Base-by-base conservation (phyloP, 257 asterid species). In the Petunia axillaris region DNA sequence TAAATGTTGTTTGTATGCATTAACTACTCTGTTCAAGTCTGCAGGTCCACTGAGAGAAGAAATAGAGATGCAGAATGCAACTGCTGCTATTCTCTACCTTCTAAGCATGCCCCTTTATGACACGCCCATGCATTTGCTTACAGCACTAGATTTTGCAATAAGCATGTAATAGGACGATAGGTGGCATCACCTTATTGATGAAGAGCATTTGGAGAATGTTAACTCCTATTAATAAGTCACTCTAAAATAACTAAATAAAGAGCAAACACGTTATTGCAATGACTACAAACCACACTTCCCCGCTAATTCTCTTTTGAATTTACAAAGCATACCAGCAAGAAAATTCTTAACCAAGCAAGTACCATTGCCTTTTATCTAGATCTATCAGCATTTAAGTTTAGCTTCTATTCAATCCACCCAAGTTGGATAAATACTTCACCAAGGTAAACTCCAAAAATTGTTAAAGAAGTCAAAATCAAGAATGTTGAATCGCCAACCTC, bases 301-400 rank as follows among this genome's bases (percentile, higher is more conserved):
- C 3, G 66, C 66, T 60, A 35, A 59, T 59, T 59, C 64, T n/a
- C 11, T 60, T 25, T 60, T 60, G 14, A 60, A 8, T 2, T 38
- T 60, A 35, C 39, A 60, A 59, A 25, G 65, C 37, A 60, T 25
- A 60, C 65, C 8, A 25, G 40, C 37, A 60, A 25, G 36, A 60
- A 25, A 60, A 35, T 60, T 16, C 65, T 35, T 54, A 11, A 60
- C 13, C 65, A 2, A 25, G 10, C 25, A 60, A 25, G 1, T 60
- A 35, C 36, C 9, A 13, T 16, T 60, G 66, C 14, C 25, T 25
- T 25, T 25, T 25, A 25, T 25, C 25, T 25, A 60, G 65, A 36
- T 60, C 66, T 60, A 60, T 60, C 66, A 60, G 14, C 66, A 60
- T 36, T 14, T 60, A 60, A 60, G 66, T 60, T 60, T 25, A 11